Evolutionary conservation across 495 filamentous ascomycete species (phyloP).

Genomic region (Rhypophila decipiens): DNA sequence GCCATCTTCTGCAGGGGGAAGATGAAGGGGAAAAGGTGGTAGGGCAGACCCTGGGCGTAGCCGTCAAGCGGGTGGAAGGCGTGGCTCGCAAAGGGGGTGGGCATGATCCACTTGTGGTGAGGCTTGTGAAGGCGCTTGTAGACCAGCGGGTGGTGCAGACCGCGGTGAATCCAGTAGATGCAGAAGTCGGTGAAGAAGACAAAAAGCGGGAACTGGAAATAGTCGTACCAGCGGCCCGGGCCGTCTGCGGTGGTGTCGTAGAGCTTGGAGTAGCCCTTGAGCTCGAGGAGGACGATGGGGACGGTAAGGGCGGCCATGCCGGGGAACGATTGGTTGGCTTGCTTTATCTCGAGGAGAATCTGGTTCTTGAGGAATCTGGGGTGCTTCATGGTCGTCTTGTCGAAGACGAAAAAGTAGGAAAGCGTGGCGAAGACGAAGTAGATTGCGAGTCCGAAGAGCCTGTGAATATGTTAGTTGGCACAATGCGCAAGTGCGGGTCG

Average conservation of each 20-base stretch:
- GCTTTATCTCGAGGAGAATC: slow-evolving; percentile 75
- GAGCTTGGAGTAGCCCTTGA: slow-evolving; percentile 79
- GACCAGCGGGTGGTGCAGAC: slow-evolving; percentile 71
- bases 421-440: slow-evolving; percentile 81
- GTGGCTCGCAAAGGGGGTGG: slow-evolving; percentile 84
- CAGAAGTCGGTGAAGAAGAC: slow-evolving; percentile 85
- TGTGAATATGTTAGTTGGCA: slow-evolving; percentile 24
- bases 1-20: slow-evolving; percentile 91
- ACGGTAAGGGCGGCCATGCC: slow-evolving; percentile 77
- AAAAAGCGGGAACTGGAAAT: slow-evolving; percentile 86
- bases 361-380: slow-evolving; percentile 96
- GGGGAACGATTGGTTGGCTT: slow-evolving; percentile 69
- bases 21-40: slow-evolving; percentile 89
- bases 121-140: slow-evolving; percentile 93
- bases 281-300: slow-evolving; percentile 77
- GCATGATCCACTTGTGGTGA: slow-evolving; percentile 99
- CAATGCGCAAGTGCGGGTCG: slow-evolving; percentile 4
- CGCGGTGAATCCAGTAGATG: slow-evolving; percentile 95
- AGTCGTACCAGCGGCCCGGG: slow-evolving; percentile 69
- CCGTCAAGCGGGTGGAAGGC: slow-evolving; percentile 96
- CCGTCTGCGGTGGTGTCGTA: slow-evolving; percentile 72
- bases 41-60: slow-evolving; percentile 84
- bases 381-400: slow-evolving; percentile 81
- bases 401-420: slow-evolving; percentile 90
- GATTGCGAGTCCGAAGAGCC: slow-evolving; percentile 74